These are phyloP conservation scores for Aureobasidium zeae DNA, from an alignment of 2,329 filamentous ascomycete genomes.

Conservation along the genomic window DNA sequence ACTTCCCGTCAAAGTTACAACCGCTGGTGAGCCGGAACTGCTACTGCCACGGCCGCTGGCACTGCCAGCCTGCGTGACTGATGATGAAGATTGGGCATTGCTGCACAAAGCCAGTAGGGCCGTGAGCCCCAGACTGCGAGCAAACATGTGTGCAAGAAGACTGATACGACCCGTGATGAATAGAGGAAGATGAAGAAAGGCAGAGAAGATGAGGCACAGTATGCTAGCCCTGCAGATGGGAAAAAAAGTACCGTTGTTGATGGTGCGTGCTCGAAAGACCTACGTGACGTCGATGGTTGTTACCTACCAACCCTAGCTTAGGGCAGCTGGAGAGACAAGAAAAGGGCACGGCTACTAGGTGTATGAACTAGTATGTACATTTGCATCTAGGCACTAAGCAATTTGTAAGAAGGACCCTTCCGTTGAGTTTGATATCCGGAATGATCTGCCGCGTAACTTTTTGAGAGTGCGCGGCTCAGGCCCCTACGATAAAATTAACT, in stretches of 20 bases:
- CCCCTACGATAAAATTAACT: no score
- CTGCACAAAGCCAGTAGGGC: slow-evolving; percentile 29
- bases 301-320: no score
- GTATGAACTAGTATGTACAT: no score
- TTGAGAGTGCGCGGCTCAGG: no score
- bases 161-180: not conserved
- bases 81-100: slow-evolving; percentile 22
- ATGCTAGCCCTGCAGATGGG: not conserved
- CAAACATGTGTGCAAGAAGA: slow-evolving; percentile 22
- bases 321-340: slow-evolving; percentile 7
- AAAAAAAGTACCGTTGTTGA: slow-evolving; percentile 1
- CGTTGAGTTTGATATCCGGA: no score
- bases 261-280: not conserved
- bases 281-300: slow-evolving; percentile 11
- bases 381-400: no score
- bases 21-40: slow-evolving; percentile 12
- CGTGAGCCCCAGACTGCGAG: slow-evolving; percentile 24
- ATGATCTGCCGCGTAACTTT: no score
- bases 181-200: not conserved
- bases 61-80: slow-evolving; percentile 16
- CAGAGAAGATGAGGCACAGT: slow-evolving; percentile 1
- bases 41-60: slow-evolving; percentile 22
- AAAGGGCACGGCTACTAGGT: no score
- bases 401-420: no score
- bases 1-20: slow-evolving; percentile 14